Base-by-base conservation (phyloP, 1,139 yeast species). In the Taphrina flavorubra region DNA sequence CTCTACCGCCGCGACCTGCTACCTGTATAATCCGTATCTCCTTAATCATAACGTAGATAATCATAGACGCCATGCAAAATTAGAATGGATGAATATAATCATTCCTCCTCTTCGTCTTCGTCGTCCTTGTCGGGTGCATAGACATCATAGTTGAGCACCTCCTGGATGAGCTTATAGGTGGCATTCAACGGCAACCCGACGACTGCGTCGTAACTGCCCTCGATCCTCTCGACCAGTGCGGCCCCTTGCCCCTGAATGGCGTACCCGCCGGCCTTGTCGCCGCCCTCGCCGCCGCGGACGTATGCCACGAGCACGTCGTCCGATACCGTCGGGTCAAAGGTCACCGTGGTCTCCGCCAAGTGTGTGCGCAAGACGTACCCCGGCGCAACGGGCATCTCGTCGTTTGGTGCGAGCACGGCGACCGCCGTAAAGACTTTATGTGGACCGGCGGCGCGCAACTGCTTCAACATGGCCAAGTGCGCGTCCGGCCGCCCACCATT, bases 201-300 rank as follows among this genome's bases (percentile, higher is more conserved):
- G n/a, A 91, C 89, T 76, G 91, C 92, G 77, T 83, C 87, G 75
- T 85, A 90, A 76, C 92, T 98, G 0, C 99, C 99, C 1, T 81
- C 81, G 16, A 92, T 84, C 18, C 79, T 78, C 51, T 81, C 79
- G 72, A 94, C 85, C 70, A 94, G 78, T 58, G 87, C 75, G 44
- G 77, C 74, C 2, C 90, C 88, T 18, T 76, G 76, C 1, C 87
- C 90, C 77, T 94, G 98, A 71, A 88, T 88, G 74, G 87, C 88
- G 79, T 91, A 92, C 0, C 99, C 99, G 7, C 97, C 99, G 0
- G 98, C 97, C 0, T 90, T 97, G 55, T 84, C 83, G 6, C 82
- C 71, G 0, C 95, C 99, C 76, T 92, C 98, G 37, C 84, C 88
- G 1, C 87, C 80, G 0, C 82, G 82, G 11, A 90, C 87, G 76